These are phyloP conservation scores for Phaeosphaeriaceae sp. DNA, from an alignment of 2,329 filamentous ascomycete species.

Conservation along the genomic window DNA sequence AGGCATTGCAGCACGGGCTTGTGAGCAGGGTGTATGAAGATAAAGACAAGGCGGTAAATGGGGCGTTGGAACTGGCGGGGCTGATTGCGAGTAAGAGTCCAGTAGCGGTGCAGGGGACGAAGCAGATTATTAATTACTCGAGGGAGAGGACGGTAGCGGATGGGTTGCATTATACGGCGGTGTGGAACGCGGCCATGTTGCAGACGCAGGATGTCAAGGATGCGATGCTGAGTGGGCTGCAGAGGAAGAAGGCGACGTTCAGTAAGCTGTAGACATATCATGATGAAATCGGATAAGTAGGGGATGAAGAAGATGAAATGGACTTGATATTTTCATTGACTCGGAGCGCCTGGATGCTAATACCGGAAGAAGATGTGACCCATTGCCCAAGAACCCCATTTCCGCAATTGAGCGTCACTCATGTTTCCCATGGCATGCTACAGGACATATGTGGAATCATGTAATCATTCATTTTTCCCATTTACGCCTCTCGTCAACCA, in stretches of 20 bases:
- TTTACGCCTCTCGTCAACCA: constrained; percentile 35
- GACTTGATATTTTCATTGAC: constrained; percentile 54
- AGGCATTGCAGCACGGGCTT: constrained; percentile 74
- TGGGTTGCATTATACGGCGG: constrained; percentile 80
- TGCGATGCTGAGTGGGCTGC: constrained; percentile 77
- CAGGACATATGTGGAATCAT: constrained; percentile 48
- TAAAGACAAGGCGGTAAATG: constrained; percentile 66
- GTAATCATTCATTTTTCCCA: constrained; percentile 38
- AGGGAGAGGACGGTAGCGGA: constrained; percentile 80
- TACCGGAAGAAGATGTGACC: constrained; percentile 46
- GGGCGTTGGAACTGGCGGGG: constrained; percentile 68
- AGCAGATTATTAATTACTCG: constrained; percentile 83
- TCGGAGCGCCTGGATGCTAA: constrained; percentile 53
- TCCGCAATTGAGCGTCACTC: constrained; percentile 43
- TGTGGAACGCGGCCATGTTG: constrained; percentile 87
- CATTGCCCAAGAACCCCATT: constrained; percentile 42
- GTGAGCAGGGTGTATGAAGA: constrained; percentile 70
- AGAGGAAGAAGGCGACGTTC: constrained; percentile 82
- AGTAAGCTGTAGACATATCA: constrained; percentile 72
- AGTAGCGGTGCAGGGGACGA: constrained; percentile 85
- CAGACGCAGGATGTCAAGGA: constrained; percentile 80
- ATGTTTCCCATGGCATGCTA: constrained; percentile 48
- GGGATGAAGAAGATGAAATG: constrained; percentile 18
- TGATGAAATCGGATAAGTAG: not conserved
- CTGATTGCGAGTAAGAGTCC: constrained; percentile 83